phyloP scores from a whole-genome alignment of 495 filamentous ascomycete species.

The Antarctomyces pellizariae region DNA sequence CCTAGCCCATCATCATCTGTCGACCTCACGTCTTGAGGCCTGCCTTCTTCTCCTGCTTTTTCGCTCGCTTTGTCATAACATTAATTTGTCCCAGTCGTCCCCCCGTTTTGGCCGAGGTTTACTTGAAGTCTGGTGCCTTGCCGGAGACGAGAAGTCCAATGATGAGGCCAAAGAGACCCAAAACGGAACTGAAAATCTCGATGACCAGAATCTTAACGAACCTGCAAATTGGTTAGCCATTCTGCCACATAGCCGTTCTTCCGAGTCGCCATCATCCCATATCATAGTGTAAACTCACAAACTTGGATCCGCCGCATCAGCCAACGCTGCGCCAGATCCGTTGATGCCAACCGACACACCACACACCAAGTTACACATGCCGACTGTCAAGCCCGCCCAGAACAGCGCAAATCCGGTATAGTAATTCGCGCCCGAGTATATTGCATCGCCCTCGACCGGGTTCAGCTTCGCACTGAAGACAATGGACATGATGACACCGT shows the following conservation, averaged over 20 bases:
- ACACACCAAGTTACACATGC: slow-evolving; percentile 84
- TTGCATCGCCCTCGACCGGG: slow-evolving; percentile 21
- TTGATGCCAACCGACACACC: slow-evolving; percentile 96
- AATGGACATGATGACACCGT: slow-evolving; percentile 99
- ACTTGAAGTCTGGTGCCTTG: slow-evolving; percentile 49
- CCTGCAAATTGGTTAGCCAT: slow-evolving; percentile 18
- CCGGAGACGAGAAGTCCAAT: slow-evolving; percentile 69
- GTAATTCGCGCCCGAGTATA: slow-evolving; percentile 47
- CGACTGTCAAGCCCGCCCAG: slow-evolving; percentile 86
- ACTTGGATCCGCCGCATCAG: slow-evolving; percentile 81
- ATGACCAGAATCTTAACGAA: slow-evolving; percentile 98
- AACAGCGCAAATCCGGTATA: slow-evolving; percentile 96
- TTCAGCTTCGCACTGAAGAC: slow-evolving; percentile 79
- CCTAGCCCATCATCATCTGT: too few species aligned
- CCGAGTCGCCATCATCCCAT: background rate
- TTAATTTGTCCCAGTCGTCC: too few species aligned
- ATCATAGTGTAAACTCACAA: slow-evolving; percentile 39
- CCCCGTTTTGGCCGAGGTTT: background rate
- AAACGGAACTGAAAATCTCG: slow-evolving; percentile 96
- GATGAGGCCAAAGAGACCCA: slow-evolving; percentile 95
- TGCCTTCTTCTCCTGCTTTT: too few species aligned
- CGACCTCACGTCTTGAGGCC: too few species aligned
- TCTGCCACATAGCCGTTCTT: background rate
- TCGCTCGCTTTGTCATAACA: slow-evolving; percentile 4
- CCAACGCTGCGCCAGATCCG: slow-evolving; percentile 84